Base-by-base conservation (phyloP, 495 filamentous ascomycete genomes). In the Geopyxis carbonaria region DNA sequence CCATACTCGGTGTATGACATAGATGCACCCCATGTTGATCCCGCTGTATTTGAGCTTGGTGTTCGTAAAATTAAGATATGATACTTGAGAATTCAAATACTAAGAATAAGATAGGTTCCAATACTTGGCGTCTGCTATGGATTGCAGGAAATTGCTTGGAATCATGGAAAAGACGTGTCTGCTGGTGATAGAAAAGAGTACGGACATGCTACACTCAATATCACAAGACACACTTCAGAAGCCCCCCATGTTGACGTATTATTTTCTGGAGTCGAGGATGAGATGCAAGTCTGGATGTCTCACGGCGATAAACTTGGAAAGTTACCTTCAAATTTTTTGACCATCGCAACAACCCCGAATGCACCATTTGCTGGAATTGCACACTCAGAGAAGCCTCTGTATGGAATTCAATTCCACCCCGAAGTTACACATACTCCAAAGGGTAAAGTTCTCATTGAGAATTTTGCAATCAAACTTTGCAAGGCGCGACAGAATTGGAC, bases 351-450 rank as follows among this genome's bases (percentile, higher is more conserved):
- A 4, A 81, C 83, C 7, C 38, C 56, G 24, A 89, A 93, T 59
- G 75, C 79, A 0, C 67, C 74, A 5, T 89, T 70, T 53, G 85
- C 85, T 2, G 81, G 69, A 30, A 89, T 93, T 48, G 85, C 78
- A 7, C 80, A 89, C 54, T 47, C 69, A 47, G 60, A 57, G 13
- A 77, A 80, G 60, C 67, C 66, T 18, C 68, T 75, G 52, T 80
- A 72, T 47, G 80, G 78, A 25, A 71, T 93, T 16, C 84, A 92
- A 58, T 84, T 91, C 53, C 84, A 93, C 55, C 83, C 83, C 1
- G 84, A 93, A 57, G 76, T 87, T 40, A 75, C 76, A 8, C 76
- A 83, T 53, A 76, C 76, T 0, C 65, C 66, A 1, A 57, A 63
- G 35, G 81, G 84, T 7, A 75, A 48, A 4, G 55, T 69, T 10